Evolutionary conservation across 1,139 yeast species (phyloP).

Genomic region (Taphrina communis): DNA sequence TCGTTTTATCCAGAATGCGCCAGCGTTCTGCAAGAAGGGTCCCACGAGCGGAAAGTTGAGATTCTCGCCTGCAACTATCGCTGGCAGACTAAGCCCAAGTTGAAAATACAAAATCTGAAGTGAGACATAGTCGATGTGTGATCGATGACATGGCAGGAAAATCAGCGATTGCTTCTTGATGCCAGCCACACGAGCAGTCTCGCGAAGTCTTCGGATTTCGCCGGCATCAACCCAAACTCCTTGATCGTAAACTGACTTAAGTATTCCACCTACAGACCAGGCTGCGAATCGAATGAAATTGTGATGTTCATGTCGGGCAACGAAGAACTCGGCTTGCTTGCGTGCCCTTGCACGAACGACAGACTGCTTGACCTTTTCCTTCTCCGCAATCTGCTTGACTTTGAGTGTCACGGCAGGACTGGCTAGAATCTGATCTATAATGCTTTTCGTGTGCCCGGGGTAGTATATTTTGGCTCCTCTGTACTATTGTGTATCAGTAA

Average conservation of each 20-base stretch:
- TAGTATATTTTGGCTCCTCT: conserved; percentile 52
- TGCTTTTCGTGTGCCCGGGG: conserved; percentile 51
- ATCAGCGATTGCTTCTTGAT: conserved; percentile 53
- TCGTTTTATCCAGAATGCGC: conserved; percentile 56
- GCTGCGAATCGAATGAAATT: conserved; percentile 51
- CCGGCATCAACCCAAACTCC: conserved; percentile 54
- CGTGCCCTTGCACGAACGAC: conserved; percentile 47
- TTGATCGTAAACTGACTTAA: conserved; percentile 55
- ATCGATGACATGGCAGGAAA: conserved; percentile 63
- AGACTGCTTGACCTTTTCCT: conserved; percentile 50
- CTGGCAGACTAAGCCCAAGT: conserved; percentile 63
- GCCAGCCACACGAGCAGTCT: conserved; percentile 52
- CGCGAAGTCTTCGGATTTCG: conserved; percentile 52
- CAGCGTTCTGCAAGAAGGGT: conserved; percentile 53
- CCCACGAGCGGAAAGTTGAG: conserved; percentile 69
- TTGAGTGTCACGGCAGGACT: conserved; percentile 50
- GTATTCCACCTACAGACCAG: conserved; percentile 54
- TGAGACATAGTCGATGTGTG: conserved; percentile 70
- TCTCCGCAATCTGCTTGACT: conserved; percentile 51
- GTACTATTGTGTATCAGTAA: neutral
- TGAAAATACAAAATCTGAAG: conserved; percentile 64
- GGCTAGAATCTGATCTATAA: conserved; percentile 49
- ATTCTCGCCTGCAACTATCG: conserved; percentile 73
- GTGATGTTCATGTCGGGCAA: conserved; percentile 52
- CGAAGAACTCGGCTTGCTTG: conserved; percentile 51